These are phyloP conservation scores for Candida railenensis DNA, from an alignment of 805 yeast genomes.

Conservation along the genomic window DNA sequence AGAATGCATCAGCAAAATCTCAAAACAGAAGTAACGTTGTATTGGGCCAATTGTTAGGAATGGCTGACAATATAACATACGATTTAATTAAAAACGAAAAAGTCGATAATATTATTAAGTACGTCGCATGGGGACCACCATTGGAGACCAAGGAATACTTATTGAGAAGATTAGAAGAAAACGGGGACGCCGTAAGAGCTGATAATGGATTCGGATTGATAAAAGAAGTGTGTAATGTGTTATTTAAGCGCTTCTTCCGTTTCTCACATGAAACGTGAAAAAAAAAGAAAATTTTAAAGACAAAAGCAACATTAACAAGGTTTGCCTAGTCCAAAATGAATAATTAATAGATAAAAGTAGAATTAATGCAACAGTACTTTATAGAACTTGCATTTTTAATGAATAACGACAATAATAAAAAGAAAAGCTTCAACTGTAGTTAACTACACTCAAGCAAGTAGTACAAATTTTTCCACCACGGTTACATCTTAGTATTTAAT, in stretches of 20 bases:
- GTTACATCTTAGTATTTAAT: no score
- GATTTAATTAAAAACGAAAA: conserved; percentile 65
- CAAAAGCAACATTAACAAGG: no score
- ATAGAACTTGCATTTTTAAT: not conserved
- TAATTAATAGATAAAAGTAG: not conserved
- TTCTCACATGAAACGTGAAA: not conserved
- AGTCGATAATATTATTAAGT: conserved; percentile 79
- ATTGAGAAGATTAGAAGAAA: conserved; percentile 88
- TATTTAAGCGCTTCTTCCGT: conserved; percentile 23
- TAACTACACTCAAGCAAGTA: no score
- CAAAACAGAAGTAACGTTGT: conserved; percentile 59
- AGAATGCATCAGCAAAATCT: conserved; percentile 5
- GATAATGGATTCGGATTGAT: conserved; percentile 79
- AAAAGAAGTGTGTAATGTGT: conserved; percentile 43
- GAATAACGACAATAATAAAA: not conserved
- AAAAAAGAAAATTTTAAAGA: no score
- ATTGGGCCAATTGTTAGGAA: conserved; percentile 88
- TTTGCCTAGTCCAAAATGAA: no score
- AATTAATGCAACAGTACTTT: not conserved
- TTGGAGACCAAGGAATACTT: conserved; percentile 88
- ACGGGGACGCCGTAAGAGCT: conserved; percentile 88
- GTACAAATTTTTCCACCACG: no score
- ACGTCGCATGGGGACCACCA: conserved; percentile 98
- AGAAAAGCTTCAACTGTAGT: not conserved
- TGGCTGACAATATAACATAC: conserved; percentile 88